Percentiles rank a stretch among this genome's conserved stretches.
Evolutionary conservation across 1,284 basidiomycete species (phyloP).

Genomic region (Neolentinus lepideus): DNA sequence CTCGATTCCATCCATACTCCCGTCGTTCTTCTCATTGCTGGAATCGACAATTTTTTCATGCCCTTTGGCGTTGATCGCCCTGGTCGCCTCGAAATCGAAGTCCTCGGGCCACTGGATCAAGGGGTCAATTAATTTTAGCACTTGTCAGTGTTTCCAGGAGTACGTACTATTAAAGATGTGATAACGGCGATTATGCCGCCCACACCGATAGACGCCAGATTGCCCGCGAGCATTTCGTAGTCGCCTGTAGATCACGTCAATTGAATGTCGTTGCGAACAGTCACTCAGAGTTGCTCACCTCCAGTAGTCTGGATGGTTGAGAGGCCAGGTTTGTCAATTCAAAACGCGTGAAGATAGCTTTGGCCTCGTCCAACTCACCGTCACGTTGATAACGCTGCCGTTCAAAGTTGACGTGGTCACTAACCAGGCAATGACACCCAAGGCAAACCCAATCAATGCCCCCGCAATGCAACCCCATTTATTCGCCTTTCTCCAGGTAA

Average conservation of each 20-base stretch:
- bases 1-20: constrained; percentile 26
- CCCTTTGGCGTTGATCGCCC: constrained; percentile 57
- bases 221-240: constrained; percentile 82
- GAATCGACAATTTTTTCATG: constrained; percentile 5
- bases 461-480: constrained; percentile 74
- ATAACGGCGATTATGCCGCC: constrained; percentile 71
- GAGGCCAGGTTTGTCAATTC: constrained; percentile 1
- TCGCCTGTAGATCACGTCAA: constrained; percentile 40
- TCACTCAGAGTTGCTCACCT: constrained; percentile 22
- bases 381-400: constrained; percentile 66
- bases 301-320: constrained; percentile 36
- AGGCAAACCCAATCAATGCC: constrained; percentile 61
- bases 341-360: background rate
- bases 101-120: constrained; percentile 63
- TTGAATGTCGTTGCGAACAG: background rate
- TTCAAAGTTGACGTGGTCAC: constrained; percentile 75
- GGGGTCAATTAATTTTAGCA: background rate
- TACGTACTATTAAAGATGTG: constrained; percentile 52
- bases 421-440: constrained; percentile 77
- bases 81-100: constrained; percentile 75
- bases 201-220: constrained; percentile 79
- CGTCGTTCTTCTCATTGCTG: constrained; percentile 16
- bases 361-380: constrained; percentile 27
- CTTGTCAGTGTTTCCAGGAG: background rate
- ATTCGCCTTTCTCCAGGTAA: constrained; percentile 82